Evolutionary conservation across 2,329 filamentous ascomycete genomes (phyloP).

Genomic region (Bipolaris oryzae): DNA sequence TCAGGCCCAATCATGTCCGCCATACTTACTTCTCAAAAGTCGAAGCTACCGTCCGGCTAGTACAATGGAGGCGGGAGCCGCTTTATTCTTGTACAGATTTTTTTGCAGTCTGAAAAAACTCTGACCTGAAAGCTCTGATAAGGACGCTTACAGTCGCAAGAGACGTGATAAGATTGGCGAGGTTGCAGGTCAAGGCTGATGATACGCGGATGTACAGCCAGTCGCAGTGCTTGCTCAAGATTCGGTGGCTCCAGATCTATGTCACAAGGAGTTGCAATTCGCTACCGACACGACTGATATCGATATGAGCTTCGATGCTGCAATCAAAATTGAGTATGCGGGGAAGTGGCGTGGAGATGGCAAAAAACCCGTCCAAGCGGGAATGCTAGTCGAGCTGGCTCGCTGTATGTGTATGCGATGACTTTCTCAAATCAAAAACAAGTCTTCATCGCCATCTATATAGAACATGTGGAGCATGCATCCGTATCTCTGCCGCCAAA

Average conservation of each 20-base stretch:
- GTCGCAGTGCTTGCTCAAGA: conserved; percentile 3
- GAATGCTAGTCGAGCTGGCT: conserved; percentile 9
- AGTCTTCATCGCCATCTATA: conserved; percentile 15
- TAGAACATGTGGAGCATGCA: conserved; percentile 17
- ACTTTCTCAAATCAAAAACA: conserved; percentile 7
- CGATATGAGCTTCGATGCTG: too few species aligned
- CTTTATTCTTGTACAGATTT: neutral
- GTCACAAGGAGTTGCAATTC: conserved; percentile 13
- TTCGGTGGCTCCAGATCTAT: conserved; percentile 7
- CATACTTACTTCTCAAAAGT: conserved; percentile 8
- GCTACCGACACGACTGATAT: conserved; percentile 19
- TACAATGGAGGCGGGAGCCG: neutral
- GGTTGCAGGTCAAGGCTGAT: conserved; percentile 25
- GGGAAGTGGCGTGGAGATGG: conserved; percentile 17
- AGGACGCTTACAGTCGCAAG: neutral
- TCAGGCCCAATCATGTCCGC: conserved; percentile 55
- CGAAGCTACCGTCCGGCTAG: neutral
- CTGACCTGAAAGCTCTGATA: too few species aligned
- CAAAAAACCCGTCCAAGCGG: conserved; percentile 3
- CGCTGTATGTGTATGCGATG: conserved; percentile 9
- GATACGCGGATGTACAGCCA: conserved; percentile 20
- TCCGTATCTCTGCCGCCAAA: conserved; percentile 34
- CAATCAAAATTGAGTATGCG: neutral
- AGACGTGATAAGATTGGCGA: conserved; percentile 23
- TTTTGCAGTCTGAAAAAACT: neutral